Percentiles rank a stretch among this genome's conserved stretches.
Conservation (phyloP, 257 asterid genomes). For the Solanum lycopersicoides region DNA sequence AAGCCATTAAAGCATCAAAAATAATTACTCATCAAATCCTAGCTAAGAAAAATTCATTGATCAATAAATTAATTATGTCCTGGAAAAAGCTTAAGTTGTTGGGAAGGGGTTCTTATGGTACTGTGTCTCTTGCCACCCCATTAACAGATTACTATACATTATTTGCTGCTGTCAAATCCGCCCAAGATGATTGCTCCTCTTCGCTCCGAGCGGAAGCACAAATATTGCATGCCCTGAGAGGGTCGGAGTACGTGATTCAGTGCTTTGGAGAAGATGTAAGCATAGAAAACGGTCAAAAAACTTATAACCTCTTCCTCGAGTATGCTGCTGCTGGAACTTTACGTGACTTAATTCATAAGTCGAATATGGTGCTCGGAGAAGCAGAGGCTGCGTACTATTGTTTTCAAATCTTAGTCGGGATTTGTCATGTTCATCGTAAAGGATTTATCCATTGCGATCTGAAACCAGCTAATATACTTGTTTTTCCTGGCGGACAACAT, state of each 20-base stretch:
- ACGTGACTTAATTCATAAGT: neutral
- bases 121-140: neutral
- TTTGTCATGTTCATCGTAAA: neutral
- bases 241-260: neutral
- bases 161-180: neutral
- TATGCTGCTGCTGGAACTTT: neutral
- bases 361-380: neutral
- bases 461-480: neutral
- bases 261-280: neutral
- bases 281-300: neutral
- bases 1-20: neutral
- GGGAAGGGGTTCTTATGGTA: neutral
- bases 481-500: neutral
- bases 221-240: neutral
- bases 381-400: neutral
- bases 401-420: neutral
- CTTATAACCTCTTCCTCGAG: neutral
- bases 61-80: neutral
- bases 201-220: neutral
- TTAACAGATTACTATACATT: neutral
- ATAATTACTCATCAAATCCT: neutral
- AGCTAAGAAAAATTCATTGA: too few species aligned
- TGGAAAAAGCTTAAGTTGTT: neutral
- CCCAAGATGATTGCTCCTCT: neutral
- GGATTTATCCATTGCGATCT: slow-evolving; percentile 5